These are phyloP conservation scores for Canavalia gladiata DNA, from an alignment of 306 rosid species.

Conservation along the genomic window DNA sequence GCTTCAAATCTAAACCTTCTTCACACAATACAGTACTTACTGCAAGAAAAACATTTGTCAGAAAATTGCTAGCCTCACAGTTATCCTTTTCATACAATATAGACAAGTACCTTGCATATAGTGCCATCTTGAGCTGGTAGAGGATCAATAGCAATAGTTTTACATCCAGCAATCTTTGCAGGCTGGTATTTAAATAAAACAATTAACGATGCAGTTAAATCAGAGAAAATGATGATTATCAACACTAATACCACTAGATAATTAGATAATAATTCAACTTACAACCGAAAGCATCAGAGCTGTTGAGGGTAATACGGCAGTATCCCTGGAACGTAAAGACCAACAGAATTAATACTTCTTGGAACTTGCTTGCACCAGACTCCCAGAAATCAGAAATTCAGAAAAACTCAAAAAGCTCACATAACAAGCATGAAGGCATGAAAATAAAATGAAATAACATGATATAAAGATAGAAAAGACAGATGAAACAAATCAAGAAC, in stretches of 20 bases:
- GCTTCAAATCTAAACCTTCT: conserved; percentile 83
- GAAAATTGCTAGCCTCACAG: background rate
- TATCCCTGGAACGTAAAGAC: conserved; percentile 93
- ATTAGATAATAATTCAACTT: conserved; percentile 51
- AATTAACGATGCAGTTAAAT: background rate
- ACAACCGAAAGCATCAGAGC: conserved; percentile 92
- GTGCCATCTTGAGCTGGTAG: conserved; percentile 84
- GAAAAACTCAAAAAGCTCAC: conserved; percentile 2
- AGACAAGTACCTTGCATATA: conserved; percentile 74
- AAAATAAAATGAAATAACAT: background rate
- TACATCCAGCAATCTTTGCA: conserved; percentile 90
- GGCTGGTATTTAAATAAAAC: conserved; percentile 56
- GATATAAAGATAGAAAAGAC: background rate
- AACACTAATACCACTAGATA: conserved; percentile 9
- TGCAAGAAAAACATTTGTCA: conserved; percentile 48
- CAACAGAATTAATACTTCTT: conserved; percentile 88
- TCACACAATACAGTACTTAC: conserved; percentile 95
- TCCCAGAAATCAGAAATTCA: conserved; percentile 59
- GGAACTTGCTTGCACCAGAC: conserved; percentile 90
- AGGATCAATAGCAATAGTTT: conserved; percentile 83
- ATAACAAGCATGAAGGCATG: background rate
- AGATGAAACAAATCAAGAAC: background rate
- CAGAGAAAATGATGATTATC: background rate
- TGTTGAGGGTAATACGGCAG: conserved; percentile 94
- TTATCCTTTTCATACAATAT: conserved; percentile 28